These are phyloP conservation scores for Pleurotus citrinopileatus DNA, from an alignment of 768 basidiomycete species.

Conservation along the genomic window DNA sequence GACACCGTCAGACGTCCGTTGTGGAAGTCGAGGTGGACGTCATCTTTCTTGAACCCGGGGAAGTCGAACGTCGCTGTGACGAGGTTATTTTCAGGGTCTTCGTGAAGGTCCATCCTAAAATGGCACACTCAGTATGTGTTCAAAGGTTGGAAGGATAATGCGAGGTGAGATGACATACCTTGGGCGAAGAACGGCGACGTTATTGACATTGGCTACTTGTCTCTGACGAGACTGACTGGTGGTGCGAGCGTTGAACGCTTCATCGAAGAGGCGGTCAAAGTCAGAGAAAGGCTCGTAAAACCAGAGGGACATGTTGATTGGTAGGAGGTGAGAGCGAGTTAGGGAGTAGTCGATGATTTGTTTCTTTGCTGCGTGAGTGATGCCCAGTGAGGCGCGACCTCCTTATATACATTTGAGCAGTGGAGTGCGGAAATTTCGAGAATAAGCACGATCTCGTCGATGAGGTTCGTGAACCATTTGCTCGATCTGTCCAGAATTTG, in stretches of 20 bases:
- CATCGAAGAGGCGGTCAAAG: slow-evolving; percentile 43
- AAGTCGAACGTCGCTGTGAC: slow-evolving; percentile 61
- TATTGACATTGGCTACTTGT: slow-evolving; percentile 16
- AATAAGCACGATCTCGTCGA: no score
- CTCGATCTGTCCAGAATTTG: no score
- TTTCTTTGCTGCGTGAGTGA: no score
- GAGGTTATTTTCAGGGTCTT: slow-evolving; percentile 41
- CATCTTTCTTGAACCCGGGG: slow-evolving; percentile 52
- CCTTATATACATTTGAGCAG: no score
- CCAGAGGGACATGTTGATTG: slow-evolving; percentile 25
- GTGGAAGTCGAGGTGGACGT: slow-evolving; percentile 52
- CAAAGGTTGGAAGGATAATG: no score
- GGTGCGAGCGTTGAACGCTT: slow-evolving; percentile 25
- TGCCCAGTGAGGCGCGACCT: no score
- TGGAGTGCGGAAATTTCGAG: no score
- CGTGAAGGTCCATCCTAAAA: slow-evolving; percentile 55
- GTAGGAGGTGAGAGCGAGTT: no score
- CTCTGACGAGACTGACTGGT: background rate
- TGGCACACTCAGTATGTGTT: no score
- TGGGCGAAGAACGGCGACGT: background rate
- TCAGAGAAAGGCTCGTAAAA: slow-evolving; percentile 41
- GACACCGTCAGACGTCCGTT: slow-evolving; percentile 50
- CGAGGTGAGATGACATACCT: background rate
- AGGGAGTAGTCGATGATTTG: no score
- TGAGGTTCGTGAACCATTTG: no score